Evolutionary conservation across 768 basidiomycete genomes (phyloP).

Genomic region (Coprinellus micaceus): DNA sequence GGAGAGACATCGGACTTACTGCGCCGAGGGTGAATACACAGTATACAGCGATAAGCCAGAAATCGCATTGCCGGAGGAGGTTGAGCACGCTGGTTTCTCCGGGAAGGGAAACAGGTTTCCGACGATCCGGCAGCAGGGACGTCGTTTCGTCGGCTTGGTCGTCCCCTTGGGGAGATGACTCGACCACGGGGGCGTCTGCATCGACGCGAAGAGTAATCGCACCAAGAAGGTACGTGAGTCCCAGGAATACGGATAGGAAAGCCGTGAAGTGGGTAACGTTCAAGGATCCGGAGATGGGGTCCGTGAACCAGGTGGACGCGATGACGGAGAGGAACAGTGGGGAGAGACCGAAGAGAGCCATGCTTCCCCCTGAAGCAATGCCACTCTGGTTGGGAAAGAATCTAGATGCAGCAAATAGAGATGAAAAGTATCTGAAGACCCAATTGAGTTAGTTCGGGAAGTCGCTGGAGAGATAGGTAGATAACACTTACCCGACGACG

Average conservation of each 20-base stretch:
- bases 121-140: constrained; percentile 20
- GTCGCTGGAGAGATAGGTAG: background rate
- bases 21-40: constrained; percentile 59
- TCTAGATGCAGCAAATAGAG: constrained; percentile 72
- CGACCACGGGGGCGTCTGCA: background rate
- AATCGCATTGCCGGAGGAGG: constrained; percentile 52
- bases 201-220: constrained; percentile 36
- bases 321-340: constrained; percentile 68
- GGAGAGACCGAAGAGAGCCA: constrained; percentile 78
- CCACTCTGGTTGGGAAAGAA: constrained; percentile 64
- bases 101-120: constrained; percentile 5
- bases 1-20: constrained; percentile 39
- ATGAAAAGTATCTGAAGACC: constrained; percentile 56
- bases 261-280: constrained; percentile 45
- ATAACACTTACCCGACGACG: constrained; percentile 60
- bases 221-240: constrained; percentile 51
- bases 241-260: constrained; percentile 56
- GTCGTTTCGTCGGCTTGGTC: constrained; percentile 29
- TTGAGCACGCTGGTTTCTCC: constrained; percentile 25
- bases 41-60: constrained; percentile 60
- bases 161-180: background rate
- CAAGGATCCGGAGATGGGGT: constrained; percentile 38
- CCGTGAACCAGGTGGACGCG: constrained; percentile 60
- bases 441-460: background rate
- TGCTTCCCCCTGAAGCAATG: constrained; percentile 60